Conservation (phyloP, 164 flowering plant genomes). For the Paratinospora sagittata region DNA sequence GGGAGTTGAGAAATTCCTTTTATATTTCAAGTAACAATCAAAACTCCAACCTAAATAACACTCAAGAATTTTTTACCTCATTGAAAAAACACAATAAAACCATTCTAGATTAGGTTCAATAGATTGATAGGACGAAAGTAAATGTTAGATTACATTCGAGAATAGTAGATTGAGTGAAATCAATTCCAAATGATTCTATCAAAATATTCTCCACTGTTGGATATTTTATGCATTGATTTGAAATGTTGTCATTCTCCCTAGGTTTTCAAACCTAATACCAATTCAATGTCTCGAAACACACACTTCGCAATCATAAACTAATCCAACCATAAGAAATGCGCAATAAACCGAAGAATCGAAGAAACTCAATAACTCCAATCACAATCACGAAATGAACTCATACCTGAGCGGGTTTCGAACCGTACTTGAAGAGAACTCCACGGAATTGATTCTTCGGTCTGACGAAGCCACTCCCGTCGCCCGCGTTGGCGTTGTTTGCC, state of each 20-base stretch:
- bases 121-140: no score
- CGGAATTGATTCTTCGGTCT: conserved; percentile 56
- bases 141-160: no score
- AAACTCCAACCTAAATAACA: neutral
- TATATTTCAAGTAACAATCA: no score
- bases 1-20: no score
- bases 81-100: no score
- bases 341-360: neutral
- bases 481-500: conserved; percentile 23
- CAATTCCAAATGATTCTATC: neutral
- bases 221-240: no score
- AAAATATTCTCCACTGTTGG: no score
- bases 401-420: conserved; percentile 78
- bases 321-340: neutral
- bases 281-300: neutral
- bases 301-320: neutral
- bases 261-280: neutral
- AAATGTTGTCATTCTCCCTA: neutral
- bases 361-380: neutral
- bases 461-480: conserved; percentile 32
- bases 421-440: conserved; percentile 83
- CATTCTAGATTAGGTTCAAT: no score
- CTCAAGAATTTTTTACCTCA: no score
- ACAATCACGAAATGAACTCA: neutral
- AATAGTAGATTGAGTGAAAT: no score